Evolutionary conservation across 192 early-diverging fungal genomes (phyloP).

Genomic region (Rhizophagus sp.): DNA sequence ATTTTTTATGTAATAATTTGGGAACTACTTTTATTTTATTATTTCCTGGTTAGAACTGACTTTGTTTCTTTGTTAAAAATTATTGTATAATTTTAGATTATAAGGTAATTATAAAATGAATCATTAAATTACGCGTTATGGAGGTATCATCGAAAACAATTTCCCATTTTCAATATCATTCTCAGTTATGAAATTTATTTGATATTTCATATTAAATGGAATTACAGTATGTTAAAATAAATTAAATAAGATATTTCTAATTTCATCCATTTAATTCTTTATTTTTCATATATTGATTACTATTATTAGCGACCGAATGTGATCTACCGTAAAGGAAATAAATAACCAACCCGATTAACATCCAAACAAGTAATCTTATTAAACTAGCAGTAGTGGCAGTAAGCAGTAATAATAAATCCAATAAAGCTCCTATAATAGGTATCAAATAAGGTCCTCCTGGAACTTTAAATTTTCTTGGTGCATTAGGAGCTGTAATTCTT

Average conservation of each 20-base stretch:
- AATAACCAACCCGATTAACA: constrained; percentile 72
- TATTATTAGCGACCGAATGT: background rate
- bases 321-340: constrained; percentile 63
- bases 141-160: no score
- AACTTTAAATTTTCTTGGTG: constrained; percentile 70
- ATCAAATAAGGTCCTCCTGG: constrained; percentile 70
- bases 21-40: no score
- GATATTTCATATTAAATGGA: no score
- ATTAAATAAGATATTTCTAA: background rate
- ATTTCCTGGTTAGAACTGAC: no score
- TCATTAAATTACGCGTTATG: no score
- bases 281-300: background rate
- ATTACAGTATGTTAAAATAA: no score
- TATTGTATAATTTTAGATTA: no score
- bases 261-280: background rate
- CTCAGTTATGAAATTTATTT: no score
- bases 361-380: constrained; percentile 77
- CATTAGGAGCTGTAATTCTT: constrained; percentile 74
- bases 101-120: no score
- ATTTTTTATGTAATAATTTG: no score
- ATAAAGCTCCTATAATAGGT: constrained; percentile 62
- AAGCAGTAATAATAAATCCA: constrained; percentile 63
- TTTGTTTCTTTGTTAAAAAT: no score
- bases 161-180: no score
- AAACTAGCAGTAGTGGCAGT: constrained; percentile 66